phyloP scores from a whole-genome alignment of 768 basidiomycete genomes.

The Kockovaella imperatae region DNA sequence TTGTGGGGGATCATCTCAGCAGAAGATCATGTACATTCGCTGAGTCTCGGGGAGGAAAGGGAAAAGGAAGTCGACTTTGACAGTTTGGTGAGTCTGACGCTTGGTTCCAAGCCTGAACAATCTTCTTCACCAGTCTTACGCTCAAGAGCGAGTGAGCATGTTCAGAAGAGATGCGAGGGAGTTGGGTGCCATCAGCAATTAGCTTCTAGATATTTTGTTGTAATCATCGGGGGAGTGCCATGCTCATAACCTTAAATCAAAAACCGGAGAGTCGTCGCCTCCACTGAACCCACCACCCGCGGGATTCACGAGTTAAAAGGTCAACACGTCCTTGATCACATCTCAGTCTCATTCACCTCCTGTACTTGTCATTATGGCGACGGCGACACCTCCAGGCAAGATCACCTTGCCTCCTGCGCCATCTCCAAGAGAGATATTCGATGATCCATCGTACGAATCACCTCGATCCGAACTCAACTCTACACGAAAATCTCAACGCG shows the following conservation, averaged over 20 bases:
- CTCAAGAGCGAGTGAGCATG: slow-evolving; percentile 48
- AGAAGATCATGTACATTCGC: slow-evolving; percentile 46
- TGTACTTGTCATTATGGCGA: too few species aligned
- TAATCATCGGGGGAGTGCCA: too few species aligned
- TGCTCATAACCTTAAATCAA: too few species aligned
- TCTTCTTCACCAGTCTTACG: slow-evolving; percentile 52
- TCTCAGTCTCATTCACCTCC: too few species aligned
- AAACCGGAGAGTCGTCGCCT: too few species aligned
- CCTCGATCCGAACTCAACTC: too few species aligned
- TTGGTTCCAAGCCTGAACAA: not conserved
- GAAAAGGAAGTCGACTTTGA: slow-evolving; percentile 64
- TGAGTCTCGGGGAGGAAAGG: slow-evolving; percentile 26
- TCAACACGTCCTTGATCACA: too few species aligned
- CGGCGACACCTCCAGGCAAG: slow-evolving; percentile 5
- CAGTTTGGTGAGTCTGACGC: slow-evolving; percentile 53
- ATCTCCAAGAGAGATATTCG: slow-evolving; percentile 3
- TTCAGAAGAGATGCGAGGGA: slow-evolving; percentile 46
- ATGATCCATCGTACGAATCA: not conserved
- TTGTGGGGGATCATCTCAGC: slow-evolving; percentile 93
- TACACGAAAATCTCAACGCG: not conserved
- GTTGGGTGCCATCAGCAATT: slow-evolving; percentile 41
- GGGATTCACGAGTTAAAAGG: too few species aligned
- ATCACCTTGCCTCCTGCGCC: slow-evolving; percentile 5
- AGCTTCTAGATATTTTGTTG: too few species aligned
- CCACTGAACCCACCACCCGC: too few species aligned